Conservation (phyloP, 768 basidiomycete species). For the Phlegmacium glaucopus region DNA sequence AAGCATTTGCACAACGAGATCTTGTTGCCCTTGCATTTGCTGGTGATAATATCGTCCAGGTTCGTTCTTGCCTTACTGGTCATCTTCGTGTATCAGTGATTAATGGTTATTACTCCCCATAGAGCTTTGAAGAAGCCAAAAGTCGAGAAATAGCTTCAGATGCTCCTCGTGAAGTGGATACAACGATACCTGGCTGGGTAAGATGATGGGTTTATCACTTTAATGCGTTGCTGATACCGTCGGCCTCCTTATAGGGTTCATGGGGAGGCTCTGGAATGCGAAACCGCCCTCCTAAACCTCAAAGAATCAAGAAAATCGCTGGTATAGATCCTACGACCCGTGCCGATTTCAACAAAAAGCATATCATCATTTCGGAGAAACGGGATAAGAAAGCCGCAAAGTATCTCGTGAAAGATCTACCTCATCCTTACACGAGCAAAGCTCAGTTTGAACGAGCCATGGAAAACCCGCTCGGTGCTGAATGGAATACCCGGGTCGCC, state of each 20-base stretch:
- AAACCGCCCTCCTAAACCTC: conserved; percentile 56
- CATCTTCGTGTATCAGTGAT: background rate
- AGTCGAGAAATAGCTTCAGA: conserved; percentile 79
- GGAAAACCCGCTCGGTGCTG: conserved; percentile 76
- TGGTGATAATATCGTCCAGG: conserved; percentile 93
- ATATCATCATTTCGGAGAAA: conserved; percentile 95
- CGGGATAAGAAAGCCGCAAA: conserved; percentile 91
- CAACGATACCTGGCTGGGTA: conserved; percentile 94
- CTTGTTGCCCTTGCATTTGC: conserved; percentile 95
- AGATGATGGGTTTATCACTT: conserved; percentile 18
- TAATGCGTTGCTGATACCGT: background rate
- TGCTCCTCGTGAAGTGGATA: conserved; percentile 85
- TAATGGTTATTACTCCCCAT: background rate
- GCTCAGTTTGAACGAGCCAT: conserved; percentile 89
- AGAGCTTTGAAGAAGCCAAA: conserved; percentile 90
- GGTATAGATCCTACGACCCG: conserved; percentile 79
- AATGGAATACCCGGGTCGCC: conserved; percentile 89
- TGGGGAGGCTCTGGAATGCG: conserved; percentile 85
- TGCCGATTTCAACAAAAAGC: conserved; percentile 78
- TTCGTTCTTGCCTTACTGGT: conserved; percentile 30
- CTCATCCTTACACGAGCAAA: conserved; percentile 91
- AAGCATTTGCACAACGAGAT: conserved; percentile 86
- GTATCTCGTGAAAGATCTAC: conserved; percentile 88
- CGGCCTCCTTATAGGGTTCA: conserved; percentile 55
- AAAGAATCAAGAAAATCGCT: conserved; percentile 76